Evolutionary conservation across 352 stramenopile genomes (phyloP).

Genomic region (Pythium periplocum): DNA sequence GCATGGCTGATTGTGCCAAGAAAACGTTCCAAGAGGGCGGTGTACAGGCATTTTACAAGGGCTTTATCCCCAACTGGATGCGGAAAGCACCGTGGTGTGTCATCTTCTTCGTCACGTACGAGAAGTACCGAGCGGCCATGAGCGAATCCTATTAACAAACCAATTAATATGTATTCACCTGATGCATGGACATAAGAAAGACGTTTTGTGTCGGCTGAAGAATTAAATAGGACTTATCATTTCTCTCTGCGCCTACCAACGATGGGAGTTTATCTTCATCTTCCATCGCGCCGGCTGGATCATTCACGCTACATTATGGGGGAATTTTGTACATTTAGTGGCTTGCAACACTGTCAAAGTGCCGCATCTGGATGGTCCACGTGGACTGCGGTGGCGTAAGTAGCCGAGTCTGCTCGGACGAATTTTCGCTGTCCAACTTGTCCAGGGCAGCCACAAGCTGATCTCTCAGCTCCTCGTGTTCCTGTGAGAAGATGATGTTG

Average conservation of each 20-base stretch:
- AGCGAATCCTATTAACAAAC: constrained; percentile 11
- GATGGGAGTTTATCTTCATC: constrained; percentile 4
- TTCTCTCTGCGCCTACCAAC: constrained; percentile 1
- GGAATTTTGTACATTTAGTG: neutral
- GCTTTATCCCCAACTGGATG: constrained; percentile 86
- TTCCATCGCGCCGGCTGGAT: constrained; percentile 1
- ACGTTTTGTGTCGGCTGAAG: too few relatives aligned
- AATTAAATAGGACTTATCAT: neutral
- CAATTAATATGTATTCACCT: too few relatives aligned
- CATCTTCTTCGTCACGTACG: constrained; percentile 86
- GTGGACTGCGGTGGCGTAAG: constrained; percentile 73
- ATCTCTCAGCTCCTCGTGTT: constrained; percentile 59
- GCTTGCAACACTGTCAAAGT: constrained; percentile 61
- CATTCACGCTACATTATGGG: neutral
- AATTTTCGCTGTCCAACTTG: constrained; percentile 32
- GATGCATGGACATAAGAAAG: too few relatives aligned
- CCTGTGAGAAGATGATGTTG: constrained; percentile 56
- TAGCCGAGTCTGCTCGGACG: constrained; percentile 28
- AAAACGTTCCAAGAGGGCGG: constrained; percentile 72
- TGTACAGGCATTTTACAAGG: constrained; percentile 71
- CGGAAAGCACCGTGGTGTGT: constrained; percentile 83
- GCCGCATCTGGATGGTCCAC: constrained; percentile 80
- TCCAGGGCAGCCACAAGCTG: constrained; percentile 34
- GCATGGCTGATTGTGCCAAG: constrained; percentile 65
- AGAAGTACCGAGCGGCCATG: constrained; percentile 60